Evolutionary conservation across 768 basidiomycete species (phyloP).

Genomic region (Leccinum rimulosum): DNA sequence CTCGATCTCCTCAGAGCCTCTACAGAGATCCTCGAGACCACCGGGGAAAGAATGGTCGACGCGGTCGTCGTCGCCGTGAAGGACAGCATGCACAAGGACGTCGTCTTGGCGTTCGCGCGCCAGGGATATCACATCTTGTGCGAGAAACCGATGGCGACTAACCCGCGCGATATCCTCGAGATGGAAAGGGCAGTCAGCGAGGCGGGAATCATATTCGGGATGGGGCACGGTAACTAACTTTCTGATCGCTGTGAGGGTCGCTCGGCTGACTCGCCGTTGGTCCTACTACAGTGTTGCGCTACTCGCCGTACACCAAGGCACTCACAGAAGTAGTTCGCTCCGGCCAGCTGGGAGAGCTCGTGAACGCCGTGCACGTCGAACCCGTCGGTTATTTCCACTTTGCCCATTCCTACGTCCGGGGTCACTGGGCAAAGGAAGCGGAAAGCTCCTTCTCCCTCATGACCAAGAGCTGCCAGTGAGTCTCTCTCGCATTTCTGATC

Average conservation of each 20-base stretch:
- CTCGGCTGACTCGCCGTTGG: neutral
- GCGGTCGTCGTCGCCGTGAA: constrained; percentile 81
- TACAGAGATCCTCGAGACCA: constrained; percentile 56
- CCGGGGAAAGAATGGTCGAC: constrained; percentile 74
- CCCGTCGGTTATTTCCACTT: constrained; percentile 88
- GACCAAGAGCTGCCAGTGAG: constrained; percentile 90
- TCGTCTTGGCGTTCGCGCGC: constrained; percentile 68
- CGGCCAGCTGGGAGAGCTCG: constrained; percentile 66
- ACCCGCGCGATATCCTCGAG: constrained; percentile 63
- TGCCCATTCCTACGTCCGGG: constrained; percentile 86
- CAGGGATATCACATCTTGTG: constrained; percentile 89
- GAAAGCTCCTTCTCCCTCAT: constrained; percentile 78
- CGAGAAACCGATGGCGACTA: constrained; percentile 91
- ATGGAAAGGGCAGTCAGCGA: constrained; percentile 73
- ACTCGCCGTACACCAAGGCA: constrained; percentile 78
- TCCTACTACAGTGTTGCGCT: constrained; percentile 63
- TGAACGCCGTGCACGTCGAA: constrained; percentile 83
- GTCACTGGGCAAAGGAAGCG: constrained; percentile 70
- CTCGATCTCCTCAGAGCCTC: constrained; percentile 68
- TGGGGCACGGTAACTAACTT: constrained; percentile 77
- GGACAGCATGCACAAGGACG: constrained; percentile 74
- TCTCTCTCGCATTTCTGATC: constrained; percentile 8
- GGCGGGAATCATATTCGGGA: constrained; percentile 74
- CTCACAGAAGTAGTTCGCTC: constrained; percentile 70
- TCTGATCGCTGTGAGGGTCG: neutral